Evolutionary conservation across 352 stramenopile genomes (phyloP).

Genomic region (Thalassiosira livingstoniorum): DNA sequence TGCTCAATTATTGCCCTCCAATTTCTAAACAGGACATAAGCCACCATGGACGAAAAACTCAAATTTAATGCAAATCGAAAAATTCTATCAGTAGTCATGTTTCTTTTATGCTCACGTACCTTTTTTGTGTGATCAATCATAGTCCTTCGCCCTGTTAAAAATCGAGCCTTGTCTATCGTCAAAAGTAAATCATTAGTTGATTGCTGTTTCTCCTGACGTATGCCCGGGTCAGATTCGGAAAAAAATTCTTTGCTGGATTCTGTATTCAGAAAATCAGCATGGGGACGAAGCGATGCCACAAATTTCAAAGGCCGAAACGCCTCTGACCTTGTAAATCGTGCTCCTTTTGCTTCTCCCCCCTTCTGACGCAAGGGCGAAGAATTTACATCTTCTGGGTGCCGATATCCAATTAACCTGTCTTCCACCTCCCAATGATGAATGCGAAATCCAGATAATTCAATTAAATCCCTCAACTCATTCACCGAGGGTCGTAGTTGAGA

Average conservation of each 20-base stretch:
- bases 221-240: too few relatives aligned
- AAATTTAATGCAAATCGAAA: too few relatives aligned
- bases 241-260: too few relatives aligned
- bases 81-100: too few relatives aligned
- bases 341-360: not conserved
- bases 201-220: not conserved
- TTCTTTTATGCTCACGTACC: too few relatives aligned
- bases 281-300: slow-evolving; percentile 46
- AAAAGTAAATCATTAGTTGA: slow-evolving; percentile 28
- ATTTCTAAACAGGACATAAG: too few relatives aligned
- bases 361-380: slow-evolving; percentile 1
- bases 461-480: slow-evolving; percentile 74
- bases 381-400: slow-evolving; percentile 55
- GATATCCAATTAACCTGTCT: slow-evolving; percentile 69
- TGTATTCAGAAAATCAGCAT: not conserved
- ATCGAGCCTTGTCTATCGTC: slow-evolving; percentile 26
- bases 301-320: slow-evolving; percentile 80
- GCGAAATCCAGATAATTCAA: slow-evolving; percentile 67
- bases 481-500: slow-evolving; percentile 67
- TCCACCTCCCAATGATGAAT: slow-evolving; percentile 75
- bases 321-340: slow-evolving; percentile 66
- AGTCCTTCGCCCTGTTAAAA: slow-evolving; percentile 32
- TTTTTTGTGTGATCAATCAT: too few relatives aligned
- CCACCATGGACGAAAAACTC: too few relatives aligned
- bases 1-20: too few relatives aligned